Conservation (phyloP, 805 yeast species). For the Wickerhamiella alocasiicola region DNA sequence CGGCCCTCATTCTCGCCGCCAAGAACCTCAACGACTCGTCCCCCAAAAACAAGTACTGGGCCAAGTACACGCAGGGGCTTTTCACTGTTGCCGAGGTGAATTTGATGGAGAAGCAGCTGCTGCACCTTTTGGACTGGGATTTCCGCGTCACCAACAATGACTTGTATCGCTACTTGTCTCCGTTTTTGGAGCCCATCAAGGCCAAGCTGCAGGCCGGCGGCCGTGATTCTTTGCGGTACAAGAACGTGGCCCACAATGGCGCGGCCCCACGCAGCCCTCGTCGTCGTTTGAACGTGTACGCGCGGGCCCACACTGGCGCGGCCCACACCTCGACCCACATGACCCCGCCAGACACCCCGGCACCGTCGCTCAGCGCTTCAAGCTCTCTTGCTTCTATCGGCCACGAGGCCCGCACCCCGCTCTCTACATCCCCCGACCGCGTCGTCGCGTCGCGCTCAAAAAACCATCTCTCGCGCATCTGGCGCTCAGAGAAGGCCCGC, state of each 20-base stretch:
- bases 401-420: constrained; percentile 7
- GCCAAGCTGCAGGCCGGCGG: constrained; percentile 28
- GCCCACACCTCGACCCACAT: constrained; percentile 4
- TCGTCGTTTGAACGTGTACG: constrained; percentile 10
- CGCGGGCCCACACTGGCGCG: constrained; percentile 2
- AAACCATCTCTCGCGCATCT: constrained; percentile 9
- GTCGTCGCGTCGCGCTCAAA: no score
- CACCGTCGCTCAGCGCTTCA: constrained; percentile 16
- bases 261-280: constrained; percentile 10
- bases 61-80: constrained; percentile 79
- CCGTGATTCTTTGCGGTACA: not conserved
- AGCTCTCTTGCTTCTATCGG: constrained; percentile 13
- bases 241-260: not conserved
- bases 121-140: constrained; percentile 76
- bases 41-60: constrained; percentile 95
- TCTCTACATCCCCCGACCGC: constrained; percentile 2
- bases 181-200: constrained; percentile 67
- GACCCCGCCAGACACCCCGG: constrained; percentile 10
- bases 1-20: constrained; percentile 82
- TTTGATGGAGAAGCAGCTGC: constrained; percentile 79
- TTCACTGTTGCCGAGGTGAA: constrained; percentile 68
- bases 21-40: constrained; percentile 86
- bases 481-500: constrained; percentile 11
- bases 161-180: constrained; percentile 52
- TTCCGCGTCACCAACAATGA: constrained; percentile 60